Evolutionary conservation across 345 rosid species (phyloP).

Genomic region (Lepidium sativum): DNA sequence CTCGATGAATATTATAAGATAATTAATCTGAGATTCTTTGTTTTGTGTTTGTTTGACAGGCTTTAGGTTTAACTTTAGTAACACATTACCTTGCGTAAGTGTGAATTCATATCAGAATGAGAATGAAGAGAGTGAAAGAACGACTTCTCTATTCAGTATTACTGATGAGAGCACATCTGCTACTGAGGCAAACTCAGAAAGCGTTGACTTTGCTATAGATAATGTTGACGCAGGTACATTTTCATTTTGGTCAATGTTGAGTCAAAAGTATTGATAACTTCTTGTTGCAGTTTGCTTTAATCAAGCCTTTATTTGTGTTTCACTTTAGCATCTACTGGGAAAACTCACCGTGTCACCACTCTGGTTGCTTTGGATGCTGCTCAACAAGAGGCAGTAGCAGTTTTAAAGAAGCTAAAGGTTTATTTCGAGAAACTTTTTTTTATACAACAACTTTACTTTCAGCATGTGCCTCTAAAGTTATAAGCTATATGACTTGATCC

Average conservation of each 20-base stretch:
- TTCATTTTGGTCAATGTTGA: neutral
- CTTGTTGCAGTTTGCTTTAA: neutral
- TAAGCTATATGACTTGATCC: neutral
- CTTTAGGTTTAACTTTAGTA: constrained; percentile 31
- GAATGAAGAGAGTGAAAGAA: constrained; percentile 13
- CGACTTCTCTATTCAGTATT: constrained; percentile 2
- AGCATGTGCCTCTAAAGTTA: neutral
- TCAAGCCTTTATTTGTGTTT: neutral
- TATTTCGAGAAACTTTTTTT: constrained; percentile 3
- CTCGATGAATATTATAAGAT: neutral
- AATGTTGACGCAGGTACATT: constrained; percentile 31
- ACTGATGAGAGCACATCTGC: constrained; percentile 23
- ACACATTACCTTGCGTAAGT: constrained; percentile 23
- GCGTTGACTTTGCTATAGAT: constrained; percentile 16
- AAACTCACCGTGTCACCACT: constrained; percentile 28
- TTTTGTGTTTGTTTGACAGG: constrained; percentile 33
- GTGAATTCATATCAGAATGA: constrained; percentile 22
- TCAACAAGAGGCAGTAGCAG: constrained; percentile 62
- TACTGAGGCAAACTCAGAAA: constrained; percentile 24
- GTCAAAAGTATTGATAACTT: neutral
- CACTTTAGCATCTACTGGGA: constrained; percentile 26
- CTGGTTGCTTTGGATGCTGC: constrained; percentile 49
- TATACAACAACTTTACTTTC: neutral
- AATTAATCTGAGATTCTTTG: neutral
- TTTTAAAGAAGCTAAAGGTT: constrained; percentile 76